Percentiles rank a stretch among this genome's conserved stretches.
Conservation (phyloP, 2,329 filamentous ascomycete species). For the Fusarium udum region DNA sequence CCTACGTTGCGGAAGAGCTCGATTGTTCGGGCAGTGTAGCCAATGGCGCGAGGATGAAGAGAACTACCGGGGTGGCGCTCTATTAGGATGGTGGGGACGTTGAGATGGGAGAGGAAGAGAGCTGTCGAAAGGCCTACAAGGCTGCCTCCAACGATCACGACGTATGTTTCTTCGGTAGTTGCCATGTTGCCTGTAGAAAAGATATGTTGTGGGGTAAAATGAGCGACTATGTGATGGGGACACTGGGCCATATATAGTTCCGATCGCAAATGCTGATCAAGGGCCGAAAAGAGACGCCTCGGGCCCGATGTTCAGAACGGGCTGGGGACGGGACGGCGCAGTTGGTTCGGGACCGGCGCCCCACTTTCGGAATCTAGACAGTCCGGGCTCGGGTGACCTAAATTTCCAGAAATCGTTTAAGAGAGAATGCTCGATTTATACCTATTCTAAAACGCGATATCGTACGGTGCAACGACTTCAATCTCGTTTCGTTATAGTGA, state of each 20-base stretch:
- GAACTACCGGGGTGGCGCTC: slow-evolving; percentile 49
- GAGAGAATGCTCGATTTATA: neutral
- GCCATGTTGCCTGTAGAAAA: neutral
- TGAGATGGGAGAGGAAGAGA: slow-evolving; percentile 47
- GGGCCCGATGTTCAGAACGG: neutral
- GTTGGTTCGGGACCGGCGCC: neutral
- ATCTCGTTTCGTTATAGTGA: fast-evolving
- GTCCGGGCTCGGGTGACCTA: neutral
- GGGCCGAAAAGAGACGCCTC: neutral
- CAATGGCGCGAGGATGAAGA: slow-evolving; percentile 50
- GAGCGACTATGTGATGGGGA: fast-evolving
- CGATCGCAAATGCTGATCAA: neutral
- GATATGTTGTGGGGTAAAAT: neutral
- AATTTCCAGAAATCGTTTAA: no score
- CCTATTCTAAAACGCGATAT: neutral
- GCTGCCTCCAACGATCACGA: slow-evolving; percentile 53
- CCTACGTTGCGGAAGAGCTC: slow-evolving; percentile 48
- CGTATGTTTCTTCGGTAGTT: slow-evolving; percentile 16
- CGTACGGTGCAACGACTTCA: neutral
- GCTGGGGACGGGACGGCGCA: neutral
- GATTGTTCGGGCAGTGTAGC: slow-evolving; percentile 51
- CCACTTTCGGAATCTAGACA: neutral
- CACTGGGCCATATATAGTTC: neutral
- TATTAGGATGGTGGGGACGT: slow-evolving; percentile 48
- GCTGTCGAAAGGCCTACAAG: slow-evolving; percentile 52